Base-by-base conservation (phyloP, 164 flowering plant genomes). In the Aristolochia californica region DNA sequence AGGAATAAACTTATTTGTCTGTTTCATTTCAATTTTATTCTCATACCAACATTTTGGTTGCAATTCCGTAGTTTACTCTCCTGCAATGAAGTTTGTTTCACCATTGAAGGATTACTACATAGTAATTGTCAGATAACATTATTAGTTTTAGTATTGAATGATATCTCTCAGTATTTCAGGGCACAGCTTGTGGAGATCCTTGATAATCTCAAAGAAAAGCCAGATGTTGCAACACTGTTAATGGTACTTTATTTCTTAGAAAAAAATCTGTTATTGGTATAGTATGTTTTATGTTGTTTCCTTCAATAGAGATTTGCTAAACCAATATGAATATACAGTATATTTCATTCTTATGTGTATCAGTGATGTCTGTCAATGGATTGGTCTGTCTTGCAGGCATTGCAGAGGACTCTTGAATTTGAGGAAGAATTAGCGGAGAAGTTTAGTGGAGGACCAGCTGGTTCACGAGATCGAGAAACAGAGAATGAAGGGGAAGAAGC, bases 371-470 rank as follows among this genome's bases (percentile, higher is more conserved):
- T 51, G 34, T 24, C 15, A 10, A 7, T 57, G 49, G n/a, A 18
- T 27, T 45, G 30, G 15, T 51, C 43, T 48, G 34, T 30, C 27
- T 48, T 59, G 43, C 64, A 91, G 98, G 99, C 99, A 58, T 59
- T 93, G 49, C 97, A 93, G 62, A 66, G 97, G 64, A 93, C 97
- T 40, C 72, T 84, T 53, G 99, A 93, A 65, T 93, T 93, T 78
- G 99, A 93, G 75, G 95, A 87, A 66, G 99, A 93, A 68, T 67
- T 89, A 69, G 97, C 91, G 17, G 97, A 83, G 70, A 93, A 87
- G 64, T 93, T 89, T 72, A 89, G 97, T 48, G 99, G 87, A 56
- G 87, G 67, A n/a, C 43, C 20, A 2, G 27, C 22, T 43, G 49
- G 87, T 45, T 59, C 77, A 54, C 78, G 69, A 34, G 77, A 68